phyloP scores from a whole-genome alignment of 306 rosid species.

The Medicago ruthenica region DNA sequence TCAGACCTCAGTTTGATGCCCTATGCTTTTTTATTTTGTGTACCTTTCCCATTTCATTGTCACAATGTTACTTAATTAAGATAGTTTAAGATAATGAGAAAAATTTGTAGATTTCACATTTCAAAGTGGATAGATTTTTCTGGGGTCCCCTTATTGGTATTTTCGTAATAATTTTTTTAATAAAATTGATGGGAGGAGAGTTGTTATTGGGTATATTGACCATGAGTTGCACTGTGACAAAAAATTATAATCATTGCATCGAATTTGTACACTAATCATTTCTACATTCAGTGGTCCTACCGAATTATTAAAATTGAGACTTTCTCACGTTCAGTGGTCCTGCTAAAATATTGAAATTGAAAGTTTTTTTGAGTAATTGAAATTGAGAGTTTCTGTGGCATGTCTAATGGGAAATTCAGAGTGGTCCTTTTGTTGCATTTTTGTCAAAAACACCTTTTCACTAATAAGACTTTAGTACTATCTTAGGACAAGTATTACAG shows the following conservation, averaged over 20 bases:
- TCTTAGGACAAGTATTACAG: background rate
- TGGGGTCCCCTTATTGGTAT: background rate
- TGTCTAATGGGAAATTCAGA: background rate
- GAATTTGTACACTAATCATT: constrained; percentile 32
- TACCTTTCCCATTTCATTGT: background rate
- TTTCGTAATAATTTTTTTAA: background rate
- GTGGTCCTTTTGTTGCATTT: constrained; percentile 5
- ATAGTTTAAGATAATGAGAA: background rate
- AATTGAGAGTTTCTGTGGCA: background rate
- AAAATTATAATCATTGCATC: background rate
- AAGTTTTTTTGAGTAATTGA: background rate
- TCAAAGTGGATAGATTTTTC: constrained; percentile 26
- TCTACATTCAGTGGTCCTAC: constrained; percentile 16
- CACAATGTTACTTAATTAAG: background rate
- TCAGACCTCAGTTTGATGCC: background rate
- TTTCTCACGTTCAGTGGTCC: constrained; percentile 13
- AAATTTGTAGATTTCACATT: background rate
- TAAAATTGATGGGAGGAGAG: background rate
- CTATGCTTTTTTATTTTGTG: background rate
- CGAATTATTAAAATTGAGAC: constrained; percentile 1
- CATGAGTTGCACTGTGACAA: background rate
- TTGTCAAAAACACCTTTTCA: background rate
- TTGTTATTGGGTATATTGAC: background rate
- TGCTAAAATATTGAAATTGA: constrained; percentile 6
- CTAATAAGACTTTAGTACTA: background rate